A percentile compares a stretch with the other conserved stretches of the same genome.
Conservation (phyloP, 2,329 filamentous ascomycete species). For the Hymenoscyphus scutula region DNA sequence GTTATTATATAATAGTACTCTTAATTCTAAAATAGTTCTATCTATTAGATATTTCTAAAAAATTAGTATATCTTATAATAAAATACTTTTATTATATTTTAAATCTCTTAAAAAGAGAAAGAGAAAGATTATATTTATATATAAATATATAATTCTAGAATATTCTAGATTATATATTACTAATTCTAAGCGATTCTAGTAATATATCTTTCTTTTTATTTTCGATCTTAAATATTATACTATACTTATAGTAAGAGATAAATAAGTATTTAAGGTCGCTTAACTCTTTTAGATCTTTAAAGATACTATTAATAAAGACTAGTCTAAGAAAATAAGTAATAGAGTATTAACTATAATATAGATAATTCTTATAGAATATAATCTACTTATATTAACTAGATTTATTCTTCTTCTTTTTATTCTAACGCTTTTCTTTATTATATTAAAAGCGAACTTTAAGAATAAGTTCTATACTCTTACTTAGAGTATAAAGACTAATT, state of each 20-base stretch:
- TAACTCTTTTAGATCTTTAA: background rate
- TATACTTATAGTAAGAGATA: background rate
- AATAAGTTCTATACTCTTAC: background rate
- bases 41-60: background rate
- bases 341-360: background rate
- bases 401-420: background rate
- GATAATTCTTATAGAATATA: background rate
- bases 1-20: background rate
- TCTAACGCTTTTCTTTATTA: background rate
- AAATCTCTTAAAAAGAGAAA: no score
- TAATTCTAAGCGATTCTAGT: no score
- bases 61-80: no score
- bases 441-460: background rate
- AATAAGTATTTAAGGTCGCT: background rate
- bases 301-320: background rate
- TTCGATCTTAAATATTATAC: background rate
- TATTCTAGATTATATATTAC: no score
- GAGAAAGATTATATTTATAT: no score
- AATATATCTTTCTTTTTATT: background rate
- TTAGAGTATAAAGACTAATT: background rate
- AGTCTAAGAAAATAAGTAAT: background rate
- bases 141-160: no score
- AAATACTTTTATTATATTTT: no score
- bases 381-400: background rate
- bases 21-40: conserved; percentile 2